Conservation (phyloP, 78 protist species). For the Trichosphaerium sp. region DNA sequence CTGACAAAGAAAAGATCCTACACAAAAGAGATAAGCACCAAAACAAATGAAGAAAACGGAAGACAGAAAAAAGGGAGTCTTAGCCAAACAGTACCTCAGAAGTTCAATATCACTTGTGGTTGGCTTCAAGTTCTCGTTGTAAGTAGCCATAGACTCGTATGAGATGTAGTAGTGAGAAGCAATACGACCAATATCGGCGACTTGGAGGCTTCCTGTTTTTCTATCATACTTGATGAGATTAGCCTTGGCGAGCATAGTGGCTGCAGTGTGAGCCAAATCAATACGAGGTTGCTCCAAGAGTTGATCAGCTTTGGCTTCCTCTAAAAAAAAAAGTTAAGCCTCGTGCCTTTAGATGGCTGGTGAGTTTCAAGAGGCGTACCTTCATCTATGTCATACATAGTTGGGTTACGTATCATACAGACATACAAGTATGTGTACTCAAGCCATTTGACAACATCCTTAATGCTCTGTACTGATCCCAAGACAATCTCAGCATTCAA, state of each 20-base stretch:
- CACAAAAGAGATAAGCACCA: too few species aligned
- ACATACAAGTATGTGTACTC: constrained; percentile 92
- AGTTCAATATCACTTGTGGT: constrained; percentile 84
- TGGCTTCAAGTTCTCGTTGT: constrained; percentile 76
- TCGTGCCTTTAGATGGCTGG: constrained; percentile 20
- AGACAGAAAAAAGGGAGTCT: too few species aligned
- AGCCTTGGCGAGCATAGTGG: constrained; percentile 69
- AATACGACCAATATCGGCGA: constrained; percentile 93
- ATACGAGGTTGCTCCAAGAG: constrained; percentile 53
- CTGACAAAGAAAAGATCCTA: constrained; percentile 65
- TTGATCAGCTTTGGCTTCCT: constrained; percentile 29
- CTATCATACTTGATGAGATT: constrained; percentile 81
- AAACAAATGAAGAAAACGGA: too few species aligned
- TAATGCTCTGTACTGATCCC: constrained; percentile 72
- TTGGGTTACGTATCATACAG: constrained; percentile 90
- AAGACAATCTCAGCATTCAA: constrained; percentile 97
- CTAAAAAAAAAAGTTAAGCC: constrained; percentile 23
- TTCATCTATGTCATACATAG: constrained; percentile 80
- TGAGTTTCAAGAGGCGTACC: too few species aligned
- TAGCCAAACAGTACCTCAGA: too few species aligned
- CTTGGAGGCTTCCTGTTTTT: constrained; percentile 59
- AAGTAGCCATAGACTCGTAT: constrained; percentile 57
- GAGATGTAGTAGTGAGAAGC: constrained; percentile 94
- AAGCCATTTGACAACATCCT: constrained; percentile 92
- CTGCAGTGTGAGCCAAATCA: constrained; percentile 89